Conservation (phyloP, 2,329 filamentous ascomycete species). For the Bipolaris zeicola region DNA sequence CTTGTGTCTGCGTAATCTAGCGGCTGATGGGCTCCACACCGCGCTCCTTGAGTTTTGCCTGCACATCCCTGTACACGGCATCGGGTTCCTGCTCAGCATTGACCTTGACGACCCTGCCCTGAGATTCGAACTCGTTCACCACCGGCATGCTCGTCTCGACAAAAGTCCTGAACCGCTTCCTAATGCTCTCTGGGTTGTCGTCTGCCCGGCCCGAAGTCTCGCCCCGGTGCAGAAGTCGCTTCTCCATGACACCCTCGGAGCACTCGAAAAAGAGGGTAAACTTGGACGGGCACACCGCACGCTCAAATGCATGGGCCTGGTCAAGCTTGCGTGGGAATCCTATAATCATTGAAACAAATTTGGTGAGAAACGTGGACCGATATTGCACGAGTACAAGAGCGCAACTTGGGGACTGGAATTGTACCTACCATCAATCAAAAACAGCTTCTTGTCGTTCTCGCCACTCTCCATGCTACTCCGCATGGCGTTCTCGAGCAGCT, state of each 20-base stretch:
- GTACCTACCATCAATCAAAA: conserved; percentile 67
- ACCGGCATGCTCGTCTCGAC: conserved; percentile 98
- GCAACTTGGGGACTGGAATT: neutral
- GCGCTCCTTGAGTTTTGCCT: conserved; percentile 41
- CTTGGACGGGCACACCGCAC: conserved; percentile 79
- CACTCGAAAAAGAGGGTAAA: conserved; percentile 96
- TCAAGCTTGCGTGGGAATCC: conserved; percentile 97
- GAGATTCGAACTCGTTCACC: conserved; percentile 78
- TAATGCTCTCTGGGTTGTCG: conserved; percentile 94
- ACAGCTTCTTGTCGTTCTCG: conserved; percentile 66
- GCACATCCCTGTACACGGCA: conserved; percentile 64
- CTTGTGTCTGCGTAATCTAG: conserved; percentile 37
- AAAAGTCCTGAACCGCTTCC: conserved; percentile 94
- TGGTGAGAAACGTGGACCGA: neutral
- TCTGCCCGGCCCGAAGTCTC: conserved; percentile 91
- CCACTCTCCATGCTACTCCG: conserved; percentile 62
- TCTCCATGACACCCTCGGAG: conserved; percentile 85
- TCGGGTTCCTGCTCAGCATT: conserved; percentile 72
- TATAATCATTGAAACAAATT: conserved; percentile 15
- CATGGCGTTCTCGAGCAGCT: conserved; percentile 94
- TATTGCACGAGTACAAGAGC: too few species aligned
- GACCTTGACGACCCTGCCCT: conserved; percentile 81
- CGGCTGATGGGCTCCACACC: conserved; percentile 40
- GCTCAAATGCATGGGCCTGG: conserved; percentile 93
- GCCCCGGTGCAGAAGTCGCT: conserved; percentile 81